Base-by-base conservation (phyloP, 768 basidiomycete genomes). In the Sarcodon sp. region DNA sequence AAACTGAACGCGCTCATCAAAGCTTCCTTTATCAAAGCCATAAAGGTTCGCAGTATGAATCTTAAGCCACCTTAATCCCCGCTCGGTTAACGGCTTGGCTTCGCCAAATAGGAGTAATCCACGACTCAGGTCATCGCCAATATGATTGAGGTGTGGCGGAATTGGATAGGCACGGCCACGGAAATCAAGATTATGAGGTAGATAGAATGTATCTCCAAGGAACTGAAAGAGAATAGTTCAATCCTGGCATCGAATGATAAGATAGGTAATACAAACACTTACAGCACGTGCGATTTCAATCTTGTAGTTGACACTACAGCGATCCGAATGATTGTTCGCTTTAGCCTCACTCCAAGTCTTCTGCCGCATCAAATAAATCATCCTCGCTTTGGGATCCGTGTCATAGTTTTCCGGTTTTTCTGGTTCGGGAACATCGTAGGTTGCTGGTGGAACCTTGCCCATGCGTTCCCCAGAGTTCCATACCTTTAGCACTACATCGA, bases 111-210 rank as follows among this genome's bases (percentile, higher is more conserved):
- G 75, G 27, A 99, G 74, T 39, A 99, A 66, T 4, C 92, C 87
- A 57, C 94, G 82, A 46, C 79, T 81, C 16, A 98, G 71, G 62
- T 99, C 94, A 61, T 99, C 90, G 7, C 94, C 93, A 47, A 97
- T 86, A 55, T 98, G 94, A 57, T 83, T 91, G 47, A 99, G 71
- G 68, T 97, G 90, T 4, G 93, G 91, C 1, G 94, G 93, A 38
- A 96, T 83, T 9, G 96, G 94, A 60, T 99, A 99, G 0, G 94
- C 91, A 46, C 94, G 83, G 7, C 96, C 96, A 51, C 94, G 81
- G 73, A 98, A 99, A 65, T 99, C 96, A 56, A 97, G 70, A 63
- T 96, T 97, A 64, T 98, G 94, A 0, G 94, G 93, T 45, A 93
- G 71, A 65, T 90, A 98, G 61, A 98, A 82, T 0, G 69, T 78